These are phyloP conservation scores for Penicillium robsamsonii DNA, from an alignment of 495 filamentous ascomycete species.

Conservation along the genomic window DNA sequence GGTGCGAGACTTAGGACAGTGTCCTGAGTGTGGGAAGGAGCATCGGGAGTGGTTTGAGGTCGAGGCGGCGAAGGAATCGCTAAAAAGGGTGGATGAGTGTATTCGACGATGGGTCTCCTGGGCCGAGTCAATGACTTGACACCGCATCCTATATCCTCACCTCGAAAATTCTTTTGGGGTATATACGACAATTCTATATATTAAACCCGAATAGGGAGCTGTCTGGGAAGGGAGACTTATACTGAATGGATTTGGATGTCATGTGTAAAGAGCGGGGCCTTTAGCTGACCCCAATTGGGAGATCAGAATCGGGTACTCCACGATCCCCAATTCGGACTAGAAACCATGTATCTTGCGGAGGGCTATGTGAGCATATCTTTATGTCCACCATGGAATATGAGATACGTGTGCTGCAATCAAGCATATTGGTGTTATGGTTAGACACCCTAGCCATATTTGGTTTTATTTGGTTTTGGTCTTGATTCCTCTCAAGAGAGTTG, in stretches of 20 bases:
- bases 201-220: not conserved
- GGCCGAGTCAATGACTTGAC: slow-evolving; percentile 49
- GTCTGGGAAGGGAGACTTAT: not conserved
- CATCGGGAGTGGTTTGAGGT: slow-evolving; percentile 98
- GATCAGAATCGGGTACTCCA: not conserved
- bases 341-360: not conserved
- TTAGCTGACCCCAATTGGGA: not conserved
- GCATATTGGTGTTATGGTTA: not conserved
- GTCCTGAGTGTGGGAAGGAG: slow-evolving; percentile 76
- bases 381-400: not conserved
- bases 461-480: not conserved
- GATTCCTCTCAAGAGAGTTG: not conserved
- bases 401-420: too few species aligned
- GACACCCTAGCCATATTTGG: not conserved
- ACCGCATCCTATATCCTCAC: not conserved
- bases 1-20: slow-evolving; percentile 66
- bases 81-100: slow-evolving; percentile 77
- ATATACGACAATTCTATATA: not conserved
- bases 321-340: not conserved
- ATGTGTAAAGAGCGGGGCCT: not conserved
- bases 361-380: not conserved
- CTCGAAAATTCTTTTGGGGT: not conserved
- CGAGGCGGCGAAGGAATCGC: slow-evolving; percentile 65
- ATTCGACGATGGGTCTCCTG: slow-evolving; percentile 85
- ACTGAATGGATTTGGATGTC: not conserved